Percentiles rank a stretch among this genome's conserved stretches.
Conservation (phyloP, 306 rosid genomes). For the Crotalaria pallida region DNA sequence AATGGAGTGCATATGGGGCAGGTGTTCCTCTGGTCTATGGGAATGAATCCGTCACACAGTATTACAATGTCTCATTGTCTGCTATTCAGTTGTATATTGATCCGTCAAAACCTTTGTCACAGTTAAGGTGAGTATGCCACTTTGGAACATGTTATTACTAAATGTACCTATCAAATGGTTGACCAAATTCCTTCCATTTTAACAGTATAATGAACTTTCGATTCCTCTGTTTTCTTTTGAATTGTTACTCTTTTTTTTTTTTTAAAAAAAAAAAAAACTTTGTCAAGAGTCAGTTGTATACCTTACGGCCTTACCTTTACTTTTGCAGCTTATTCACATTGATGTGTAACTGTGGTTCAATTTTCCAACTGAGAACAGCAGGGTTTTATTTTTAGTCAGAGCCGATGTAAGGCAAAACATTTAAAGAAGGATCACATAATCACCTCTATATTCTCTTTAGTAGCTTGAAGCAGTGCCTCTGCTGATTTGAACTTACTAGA, state of each 20-base stretch:
- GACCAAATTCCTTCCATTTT: not conserved
- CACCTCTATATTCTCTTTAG: not conserved
- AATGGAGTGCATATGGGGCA: conserved; percentile 88
- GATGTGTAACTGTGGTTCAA: not conserved
- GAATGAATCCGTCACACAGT: conserved; percentile 75
- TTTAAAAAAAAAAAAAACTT: too few relatives aligned
- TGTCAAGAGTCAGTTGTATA: not conserved
- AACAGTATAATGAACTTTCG: not conserved
- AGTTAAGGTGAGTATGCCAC: conserved; percentile 44
- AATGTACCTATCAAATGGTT: not conserved
- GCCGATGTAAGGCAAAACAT: not conserved
- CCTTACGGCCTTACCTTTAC: not conserved
- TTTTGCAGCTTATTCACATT: not conserved
- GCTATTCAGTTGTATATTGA: conserved; percentile 78
- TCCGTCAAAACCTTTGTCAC: conserved; percentile 56
- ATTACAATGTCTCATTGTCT: conserved; percentile 80
- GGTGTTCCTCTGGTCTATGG: conserved; percentile 82
- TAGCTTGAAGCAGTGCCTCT: not conserved
- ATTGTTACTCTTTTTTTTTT: not conserved
- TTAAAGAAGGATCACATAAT: not conserved
- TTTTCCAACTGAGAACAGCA: not conserved
- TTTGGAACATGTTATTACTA: not conserved
- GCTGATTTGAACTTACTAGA: not conserved
- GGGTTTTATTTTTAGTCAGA: not conserved
- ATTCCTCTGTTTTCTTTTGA: not conserved